Base-by-base conservation (phyloP, 768 basidiomycete genomes). In the Inosperma sp. region DNA sequence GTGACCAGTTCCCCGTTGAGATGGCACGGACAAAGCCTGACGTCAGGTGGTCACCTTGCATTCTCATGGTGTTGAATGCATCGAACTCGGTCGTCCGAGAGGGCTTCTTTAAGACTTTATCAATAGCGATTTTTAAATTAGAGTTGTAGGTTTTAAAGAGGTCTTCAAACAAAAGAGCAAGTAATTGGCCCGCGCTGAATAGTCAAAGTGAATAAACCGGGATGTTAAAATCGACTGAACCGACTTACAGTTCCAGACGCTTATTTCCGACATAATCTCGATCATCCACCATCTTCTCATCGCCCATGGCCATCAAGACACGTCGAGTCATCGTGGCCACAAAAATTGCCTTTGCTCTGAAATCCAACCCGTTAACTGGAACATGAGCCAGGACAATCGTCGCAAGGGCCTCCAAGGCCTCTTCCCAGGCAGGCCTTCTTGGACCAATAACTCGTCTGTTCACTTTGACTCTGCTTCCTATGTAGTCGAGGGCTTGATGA, bases 221-320 rank as follows among this genome's bases (percentile, higher is more conserved):
- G 45, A 48, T 30, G 49, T 13, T 49, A 30, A 19, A 26, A 21
- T 26, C 27, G 8, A 55, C 51, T 39, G 48, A 49, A 39, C 44
- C 36, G 5, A 77, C 88, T 63, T 67, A 96, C 95, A 99, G 80
- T 70, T 99, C 96, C 36, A 99, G 72, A 41, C 96, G 89, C 69
- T 99, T 99, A 70, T 99, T 99, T 41, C 96, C 96, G 51, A 99
- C 96, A 65, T 99, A 99, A 68, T 99, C 96, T 40, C 96, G 80
- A 69, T 99, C 96, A 59, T 99, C 96, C 8, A 96, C 93, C 82
- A 93, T 93, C 61, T 86, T 93, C 66, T 92, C 90, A 65, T 98
- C 93, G 51, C 93, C 82, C 82, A 97, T 88, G 14, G 93, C 93
- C 87, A 94, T 92, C 45, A 99, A 74, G 10, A 99, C 96, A 39